Evolutionary conservation across 306 rosid genomes (phyloP), one percentile per base, ranked within the genome.

Genomic region (Cucumis melo): DNA sequence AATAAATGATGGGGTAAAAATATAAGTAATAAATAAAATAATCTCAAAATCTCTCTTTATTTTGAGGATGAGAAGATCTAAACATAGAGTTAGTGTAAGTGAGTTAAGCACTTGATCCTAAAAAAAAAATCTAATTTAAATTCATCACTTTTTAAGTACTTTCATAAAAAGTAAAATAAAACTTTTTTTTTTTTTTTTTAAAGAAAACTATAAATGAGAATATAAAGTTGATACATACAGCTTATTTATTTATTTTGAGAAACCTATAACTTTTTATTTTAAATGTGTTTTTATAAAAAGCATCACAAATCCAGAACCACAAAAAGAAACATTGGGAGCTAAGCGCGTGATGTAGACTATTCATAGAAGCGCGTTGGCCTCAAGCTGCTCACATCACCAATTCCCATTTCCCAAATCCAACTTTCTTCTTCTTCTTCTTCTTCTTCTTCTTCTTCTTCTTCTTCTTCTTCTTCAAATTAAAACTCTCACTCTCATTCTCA

Each of bases 321-420:
- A 72, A 0, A 68, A 46, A 70, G 53, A 51, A 51, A 51, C 9
- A 51, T 16, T 8, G 39, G 23, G 17, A 50, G 24, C 42, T 16
- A 17, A 9, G 76, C 76, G 76, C 76, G 60, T 72, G 59, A 72
- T 5, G 36, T 72, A 7, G 55, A 46, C 16, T 27, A 38, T 15
- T 48, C 17, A 9, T 5, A 27, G 20, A 44, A 16, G 76, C 78
- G 78, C 78, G 78, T 74, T 3, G 54, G 44, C 21, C 38, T 21
- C 10, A 51, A 68, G 61, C 17, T 51, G 24, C 24, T 78, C 50
- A 19, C 54, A 39, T 66, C 54, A 23, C 75, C 75, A 46, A 70
- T 46, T 72, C 75, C 41, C 75, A 68, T 42, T 46, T 72, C 75
- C 59, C 75, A 68, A 68, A 68, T 68, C 74, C 74, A 68, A 44